Base-by-base conservation (phyloP, 2,329 filamentous ascomycete genomes). In the Epichloe baconii region DNA sequence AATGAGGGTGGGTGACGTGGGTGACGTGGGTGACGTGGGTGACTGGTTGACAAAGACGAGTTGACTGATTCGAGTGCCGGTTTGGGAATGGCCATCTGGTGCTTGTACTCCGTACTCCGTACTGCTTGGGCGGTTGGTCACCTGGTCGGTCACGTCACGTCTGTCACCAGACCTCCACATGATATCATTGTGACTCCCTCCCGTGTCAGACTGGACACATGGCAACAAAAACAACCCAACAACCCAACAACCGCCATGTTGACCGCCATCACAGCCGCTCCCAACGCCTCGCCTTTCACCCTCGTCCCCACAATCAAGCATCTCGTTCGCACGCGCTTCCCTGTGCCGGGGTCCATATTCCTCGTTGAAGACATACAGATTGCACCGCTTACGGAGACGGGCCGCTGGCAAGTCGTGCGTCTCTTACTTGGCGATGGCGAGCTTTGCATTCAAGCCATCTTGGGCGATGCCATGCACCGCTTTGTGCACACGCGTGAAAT, bases 401-500 rank as follows among this genome's bases (percentile, higher is more conserved):
- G 57, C 15, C 59, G 66, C 59, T 72, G 71, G 67, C 71, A 74
- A 35, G 64, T 67, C 2, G 58, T 78, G 1, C 67, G 75, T 2
- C 55, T 80, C 11, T 50, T 79, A 0, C 68, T 80, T 0, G 72
- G 76, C 38, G 77, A 80, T 55, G 75, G 76, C 1, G 66, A 73
- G 56, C 60, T 78, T 3, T 78, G 73, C 55, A 68, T 80, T n/a
- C 76, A 80, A 59, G 75, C 74, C 0, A 60, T 80, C 7, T 59
- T 79, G 42, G 61, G 63, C 6, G 62, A 68, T 1, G 68, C 68
- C 45, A 67, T 75, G 62, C 75, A 79, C 48, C 66, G 68, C 4
- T 68, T 75, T n/a, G 65, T 77, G 8, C 68, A 76, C 41, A 60
- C 59, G 1, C 70, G 68, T 2, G 67, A 71, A n/a, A 57, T 79